Conservation (phyloP, 1,139 yeast genomes). For the Zygosaccharomyces pseudobailii region DNA sequence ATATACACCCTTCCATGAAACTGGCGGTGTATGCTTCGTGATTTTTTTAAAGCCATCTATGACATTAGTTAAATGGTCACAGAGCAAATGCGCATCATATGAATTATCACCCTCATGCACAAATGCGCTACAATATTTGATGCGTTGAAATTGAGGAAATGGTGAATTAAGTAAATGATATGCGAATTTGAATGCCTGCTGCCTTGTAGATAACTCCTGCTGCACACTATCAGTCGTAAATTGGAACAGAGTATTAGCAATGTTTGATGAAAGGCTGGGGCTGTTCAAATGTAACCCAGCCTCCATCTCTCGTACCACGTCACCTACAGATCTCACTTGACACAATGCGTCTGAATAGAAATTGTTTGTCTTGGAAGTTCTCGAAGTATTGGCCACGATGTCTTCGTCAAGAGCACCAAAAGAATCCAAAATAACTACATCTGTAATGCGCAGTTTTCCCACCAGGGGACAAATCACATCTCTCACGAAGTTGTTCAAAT, state of each 20-base stretch:
- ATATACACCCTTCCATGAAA: conserved; percentile 81
- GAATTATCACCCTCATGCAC: conserved; percentile 91
- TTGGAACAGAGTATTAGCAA: conserved; percentile 24
- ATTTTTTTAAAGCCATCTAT: conserved; percentile 16
- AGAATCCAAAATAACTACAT: conserved; percentile 62
- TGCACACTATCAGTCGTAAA: conserved; percentile 26
- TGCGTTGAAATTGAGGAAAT: conserved; percentile 13
- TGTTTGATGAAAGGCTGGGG: not conserved
- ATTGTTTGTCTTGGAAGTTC: conserved; percentile 6
- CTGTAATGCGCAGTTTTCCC: conserved; percentile 37
- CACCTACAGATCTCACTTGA: conserved; percentile 22
- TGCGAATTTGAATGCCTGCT: conserved; percentile 27
- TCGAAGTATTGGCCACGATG: conserved; percentile 10
- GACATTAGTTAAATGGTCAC: conserved; percentile 39
- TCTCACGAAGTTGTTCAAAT: conserved; percentile 46
- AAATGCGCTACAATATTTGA: conserved; percentile 38
- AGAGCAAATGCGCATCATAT: conserved; percentile 60
- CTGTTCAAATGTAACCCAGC: conserved; percentile 18
- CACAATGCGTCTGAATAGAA: conserved; percentile 25
- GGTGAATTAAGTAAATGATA: conserved; percentile 27
- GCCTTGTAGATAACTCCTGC: conserved; percentile 28
- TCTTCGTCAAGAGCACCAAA: conserved; percentile 52
- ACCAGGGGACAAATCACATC: conserved; percentile 53
- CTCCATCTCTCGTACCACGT: conserved; percentile 22
- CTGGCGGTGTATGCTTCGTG: conserved; percentile 41